Percentiles rank a stretch among this genome's conserved stretches.
Conservation (phyloP, 805 yeast genomes). For the Phaffomyces thermotolerans region DNA sequence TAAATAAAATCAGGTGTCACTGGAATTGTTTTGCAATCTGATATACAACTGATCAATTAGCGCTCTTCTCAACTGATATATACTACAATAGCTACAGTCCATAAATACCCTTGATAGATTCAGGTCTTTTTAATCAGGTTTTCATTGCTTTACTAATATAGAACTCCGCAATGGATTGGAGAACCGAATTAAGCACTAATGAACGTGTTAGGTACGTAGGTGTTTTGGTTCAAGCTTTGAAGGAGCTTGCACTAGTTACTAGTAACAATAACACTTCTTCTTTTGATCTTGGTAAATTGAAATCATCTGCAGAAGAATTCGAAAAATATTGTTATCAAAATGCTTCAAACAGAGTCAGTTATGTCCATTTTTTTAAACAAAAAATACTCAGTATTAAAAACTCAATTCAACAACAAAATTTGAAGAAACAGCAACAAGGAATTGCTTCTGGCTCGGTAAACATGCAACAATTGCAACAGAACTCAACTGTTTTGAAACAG, state of each 20-base stretch:
- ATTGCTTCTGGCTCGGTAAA: constrained; percentile 13
- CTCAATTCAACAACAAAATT: constrained; percentile 16
- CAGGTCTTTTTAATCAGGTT: background rate
- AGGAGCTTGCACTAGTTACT: constrained; percentile 17
- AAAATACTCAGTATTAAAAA: constrained; percentile 22
- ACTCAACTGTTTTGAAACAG: constrained; percentile 19
- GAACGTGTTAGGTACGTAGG: constrained; percentile 21
- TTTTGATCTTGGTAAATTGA: constrained; percentile 35
- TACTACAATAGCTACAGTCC: background rate
- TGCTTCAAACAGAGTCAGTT: constrained; percentile 50
- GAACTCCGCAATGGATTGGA: constrained; percentile 20
- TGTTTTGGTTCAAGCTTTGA: constrained; percentile 17
- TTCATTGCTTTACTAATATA: background rate
- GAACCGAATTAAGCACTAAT: constrained; percentile 15
- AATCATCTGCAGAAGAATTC: constrained; percentile 59
- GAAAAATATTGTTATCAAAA: constrained; percentile 59
- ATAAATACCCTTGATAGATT: background rate
- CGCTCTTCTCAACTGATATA: too few relatives aligned
- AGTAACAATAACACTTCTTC: constrained; percentile 12
- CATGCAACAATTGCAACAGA: constrained; percentile 27
- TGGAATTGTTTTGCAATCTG: too few relatives aligned
- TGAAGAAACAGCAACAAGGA: constrained; percentile 34
- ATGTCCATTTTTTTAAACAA: constrained; percentile 37
- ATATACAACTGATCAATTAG: too few relatives aligned
- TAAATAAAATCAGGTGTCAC: too few relatives aligned